Percentiles rank a stretch among this genome's conserved stretches.
phyloP scores from a whole-genome alignment of 2,329 filamentous ascomycete genomes.

The Cercospora sesami region DNA sequence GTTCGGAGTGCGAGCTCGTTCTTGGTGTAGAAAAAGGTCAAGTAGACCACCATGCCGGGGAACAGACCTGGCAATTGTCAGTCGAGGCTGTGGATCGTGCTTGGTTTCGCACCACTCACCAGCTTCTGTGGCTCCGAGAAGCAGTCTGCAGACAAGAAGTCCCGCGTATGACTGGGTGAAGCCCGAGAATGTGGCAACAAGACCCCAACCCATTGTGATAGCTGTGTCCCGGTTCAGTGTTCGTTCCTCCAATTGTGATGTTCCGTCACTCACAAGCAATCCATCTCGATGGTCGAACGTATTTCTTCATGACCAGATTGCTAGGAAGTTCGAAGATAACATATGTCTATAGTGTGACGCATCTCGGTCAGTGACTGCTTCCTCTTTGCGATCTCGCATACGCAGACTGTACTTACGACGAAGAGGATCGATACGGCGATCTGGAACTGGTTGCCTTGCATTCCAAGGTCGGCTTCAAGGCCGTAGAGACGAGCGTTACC shows the following conservation, averaged over 20 bases:
- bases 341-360: constrained; percentile 13
- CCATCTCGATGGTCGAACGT: constrained; percentile 16
- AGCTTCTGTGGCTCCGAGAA: constrained; percentile 23
- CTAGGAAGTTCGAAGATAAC: constrained; percentile 18
- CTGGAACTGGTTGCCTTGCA: constrained; percentile 20
- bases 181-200: constrained; percentile 19
- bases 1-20: constrained; percentile 46
- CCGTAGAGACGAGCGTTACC: constrained; percentile 20
- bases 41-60: constrained; percentile 37
- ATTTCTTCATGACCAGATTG: constrained; percentile 24
- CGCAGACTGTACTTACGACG: constrained; percentile 8
- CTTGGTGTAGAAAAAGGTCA: constrained; percentile 51
- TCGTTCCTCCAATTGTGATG: neutral
- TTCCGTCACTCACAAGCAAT: constrained; percentile 40
- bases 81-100: too few relatives aligned
- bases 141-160: constrained; percentile 17
- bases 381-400: neutral
- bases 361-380: neutral
- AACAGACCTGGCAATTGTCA: neutral
- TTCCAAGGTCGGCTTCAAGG: constrained; percentile 19
- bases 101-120: neutral
- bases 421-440: constrained; percentile 26
- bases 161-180: constrained; percentile 17
- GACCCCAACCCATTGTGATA: constrained; percentile 52
- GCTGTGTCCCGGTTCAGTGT: constrained; percentile 49